Base-by-base conservation (phyloP, 2,329 filamentous ascomycete species). In the Diaporthe sp. region DNA sequence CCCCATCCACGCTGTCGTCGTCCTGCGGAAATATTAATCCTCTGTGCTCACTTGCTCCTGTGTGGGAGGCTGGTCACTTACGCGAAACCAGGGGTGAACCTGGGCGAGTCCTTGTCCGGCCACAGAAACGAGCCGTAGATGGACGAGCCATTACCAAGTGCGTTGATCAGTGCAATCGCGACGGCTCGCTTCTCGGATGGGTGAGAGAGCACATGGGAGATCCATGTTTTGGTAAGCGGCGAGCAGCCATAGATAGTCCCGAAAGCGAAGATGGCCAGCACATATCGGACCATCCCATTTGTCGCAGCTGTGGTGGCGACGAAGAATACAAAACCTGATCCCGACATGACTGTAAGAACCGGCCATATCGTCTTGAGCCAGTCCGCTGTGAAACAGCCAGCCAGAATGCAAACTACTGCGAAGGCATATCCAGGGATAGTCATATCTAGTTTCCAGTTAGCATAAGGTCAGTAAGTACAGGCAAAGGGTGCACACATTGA, bases 31-130 rank as follows among this genome's bases (percentile, higher is more conserved):
- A 17, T 2, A 6, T 67, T 10, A 67, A 28, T 22, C 8, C 10
- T 17, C 17, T 15, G 5, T 2, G n/a, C 12, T 15, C 15, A 9
- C 5, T 6, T 8, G 15, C 1, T 25, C 9, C 15, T 15, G 4
- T 2, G 2, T 10, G 2, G 0, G 19, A 9, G 25, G 42, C 12
- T 15, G 3, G 3, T 37, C 12, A 51, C 61, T 37, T 49, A 67
- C 62, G 62, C 62, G 7, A 67, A 67, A n/a, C 62, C 62, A 37
- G 62, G 62, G 4, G 28, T 67, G 44, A 67, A 67, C 28, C 62
- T 67, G 10, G 62, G 62, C 0, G 62, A 67, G 42, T 67, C 62
- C 44, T 67, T 67, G 19, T 67, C 62, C 2, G 62, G 62, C 62
- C 62, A 67, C 28, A 67, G 8, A 17, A 67, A 67, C 22, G 62